Conservation (phyloP, 129 eudicot genomes). For the Arctium lappa region DNA sequence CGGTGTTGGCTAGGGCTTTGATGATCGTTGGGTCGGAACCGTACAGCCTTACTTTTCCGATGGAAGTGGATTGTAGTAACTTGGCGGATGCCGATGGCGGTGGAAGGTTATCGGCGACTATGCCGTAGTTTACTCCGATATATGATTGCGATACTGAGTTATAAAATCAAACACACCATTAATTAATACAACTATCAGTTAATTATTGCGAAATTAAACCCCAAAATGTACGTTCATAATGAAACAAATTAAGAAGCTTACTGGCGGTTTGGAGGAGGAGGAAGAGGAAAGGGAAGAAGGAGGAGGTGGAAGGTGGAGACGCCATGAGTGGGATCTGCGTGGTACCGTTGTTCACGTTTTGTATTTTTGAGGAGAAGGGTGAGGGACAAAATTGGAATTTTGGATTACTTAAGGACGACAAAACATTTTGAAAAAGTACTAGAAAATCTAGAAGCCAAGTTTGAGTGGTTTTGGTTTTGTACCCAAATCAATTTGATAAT, state of each 20-base stretch:
- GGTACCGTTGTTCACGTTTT: slow-evolving; percentile 24
- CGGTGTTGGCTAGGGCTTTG: slow-evolving; percentile 64
- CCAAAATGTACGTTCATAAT: no score
- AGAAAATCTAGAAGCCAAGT: not conserved
- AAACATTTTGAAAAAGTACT: slow-evolving; percentile 4
- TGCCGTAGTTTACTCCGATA: slow-evolving; percentile 73
- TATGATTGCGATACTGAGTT: slow-evolving; percentile 51
- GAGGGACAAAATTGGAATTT: slow-evolving; percentile 32
- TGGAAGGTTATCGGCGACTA: slow-evolving; percentile 81
- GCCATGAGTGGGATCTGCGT: slow-evolving; percentile 30
- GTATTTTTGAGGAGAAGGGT: not conserved
- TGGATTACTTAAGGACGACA: slow-evolving; percentile 31
- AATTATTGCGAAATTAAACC: no score
- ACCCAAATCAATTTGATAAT: not conserved
- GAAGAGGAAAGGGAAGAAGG: slow-evolving; percentile 7
- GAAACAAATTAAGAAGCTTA: no score
- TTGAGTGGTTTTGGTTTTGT: not conserved
- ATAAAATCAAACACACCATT: not conserved
- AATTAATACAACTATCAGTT: not conserved
- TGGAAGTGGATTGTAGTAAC: slow-evolving; percentile 59
- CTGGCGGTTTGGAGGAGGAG: slow-evolving; percentile 28
- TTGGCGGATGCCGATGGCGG: slow-evolving; percentile 60
- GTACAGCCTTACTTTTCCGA: slow-evolving; percentile 61
- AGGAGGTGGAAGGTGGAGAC: slow-evolving; percentile 14
- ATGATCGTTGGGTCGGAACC: slow-evolving; percentile 59